Conservation (phyloP, 2,329 filamentous ascomycete genomes). For the Verticillium isaacii region DNA sequence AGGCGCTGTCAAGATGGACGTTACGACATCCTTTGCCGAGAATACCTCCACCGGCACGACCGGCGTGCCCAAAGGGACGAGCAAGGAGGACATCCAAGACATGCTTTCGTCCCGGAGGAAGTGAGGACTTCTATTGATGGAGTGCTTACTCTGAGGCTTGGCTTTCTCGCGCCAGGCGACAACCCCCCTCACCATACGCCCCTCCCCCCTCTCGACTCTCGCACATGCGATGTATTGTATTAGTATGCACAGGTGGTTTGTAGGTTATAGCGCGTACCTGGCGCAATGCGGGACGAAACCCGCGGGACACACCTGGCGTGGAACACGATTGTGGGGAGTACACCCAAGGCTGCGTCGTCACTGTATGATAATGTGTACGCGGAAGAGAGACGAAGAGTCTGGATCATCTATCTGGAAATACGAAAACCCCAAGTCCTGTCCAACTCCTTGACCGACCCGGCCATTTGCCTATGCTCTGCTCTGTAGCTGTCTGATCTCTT, state of each 20-base stretch:
- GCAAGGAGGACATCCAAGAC: constrained; percentile 32
- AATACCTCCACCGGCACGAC: not conserved
- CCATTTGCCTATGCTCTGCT: not conserved
- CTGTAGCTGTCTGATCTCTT: not conserved
- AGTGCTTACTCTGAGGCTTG: too few relatives aligned
- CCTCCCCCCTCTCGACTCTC: not conserved
- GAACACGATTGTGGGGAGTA: not conserved
- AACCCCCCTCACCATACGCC: not conserved
- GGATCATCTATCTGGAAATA: not conserved
- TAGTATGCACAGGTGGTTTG: not conserved
- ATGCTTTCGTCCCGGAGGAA: constrained; percentile 30
- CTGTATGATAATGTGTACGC: not conserved
- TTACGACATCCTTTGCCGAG: constrained; percentile 28
- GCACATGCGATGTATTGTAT: not conserved
- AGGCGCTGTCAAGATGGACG: constrained; percentile 59
- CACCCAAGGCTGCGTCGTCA: not conserved
- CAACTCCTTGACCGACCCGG: not conserved
- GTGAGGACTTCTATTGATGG: not conserved
- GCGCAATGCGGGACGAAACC: not conserved
- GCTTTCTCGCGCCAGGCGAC: not conserved
- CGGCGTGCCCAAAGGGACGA: constrained; percentile 16
- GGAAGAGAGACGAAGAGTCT: not conserved
- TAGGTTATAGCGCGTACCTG: not conserved
- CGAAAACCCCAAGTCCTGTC: not conserved
- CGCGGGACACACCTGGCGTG: not conserved